Conservation (phyloP, 2,329 filamentous ascomycete genomes). For the Macrophomina tecta region DNA sequence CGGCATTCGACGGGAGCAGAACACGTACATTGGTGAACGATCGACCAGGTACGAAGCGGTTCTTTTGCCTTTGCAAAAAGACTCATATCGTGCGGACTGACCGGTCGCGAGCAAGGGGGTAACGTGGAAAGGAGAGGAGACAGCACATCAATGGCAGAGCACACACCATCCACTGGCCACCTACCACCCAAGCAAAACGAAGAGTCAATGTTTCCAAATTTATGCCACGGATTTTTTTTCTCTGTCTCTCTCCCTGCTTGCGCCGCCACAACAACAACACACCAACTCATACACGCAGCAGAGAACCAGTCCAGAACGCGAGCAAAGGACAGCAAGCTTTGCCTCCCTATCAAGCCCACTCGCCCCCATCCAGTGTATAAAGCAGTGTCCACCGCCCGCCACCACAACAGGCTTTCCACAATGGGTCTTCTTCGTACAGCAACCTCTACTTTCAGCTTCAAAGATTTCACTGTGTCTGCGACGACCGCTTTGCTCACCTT, state of each 20-base stretch:
- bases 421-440: conserved; percentile 19
- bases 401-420: not conserved
- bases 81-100: conserved; percentile 18
- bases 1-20: not conserved
- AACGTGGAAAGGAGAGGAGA: conserved; percentile 21
- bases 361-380: not conserved
- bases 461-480: conserved; percentile 9
- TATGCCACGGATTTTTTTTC: conserved; percentile 5
- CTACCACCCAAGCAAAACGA: conserved; percentile 11
- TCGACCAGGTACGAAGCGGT: conserved; percentile 3
- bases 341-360: not conserved
- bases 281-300: conserved; percentile 9
- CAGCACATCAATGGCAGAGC: conserved; percentile 15
- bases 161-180: conserved; percentile 18
- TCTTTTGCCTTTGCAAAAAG: conserved; percentile 2
- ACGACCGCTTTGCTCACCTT: conserved; percentile 12
- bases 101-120: conserved; percentile 12
- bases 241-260: not conserved
- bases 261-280: conserved; percentile 22
- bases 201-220: conserved; percentile 23
- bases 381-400: not conserved
- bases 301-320: not conserved
- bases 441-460: conserved; percentile 16
- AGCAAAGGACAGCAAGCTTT: conserved; percentile 14
- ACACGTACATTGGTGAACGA: conserved; percentile 22